These are phyloP conservation scores for Sporothrix globosa DNA, from an alignment of 2,329 filamentous ascomycete genomes.

Conservation along the genomic window DNA sequence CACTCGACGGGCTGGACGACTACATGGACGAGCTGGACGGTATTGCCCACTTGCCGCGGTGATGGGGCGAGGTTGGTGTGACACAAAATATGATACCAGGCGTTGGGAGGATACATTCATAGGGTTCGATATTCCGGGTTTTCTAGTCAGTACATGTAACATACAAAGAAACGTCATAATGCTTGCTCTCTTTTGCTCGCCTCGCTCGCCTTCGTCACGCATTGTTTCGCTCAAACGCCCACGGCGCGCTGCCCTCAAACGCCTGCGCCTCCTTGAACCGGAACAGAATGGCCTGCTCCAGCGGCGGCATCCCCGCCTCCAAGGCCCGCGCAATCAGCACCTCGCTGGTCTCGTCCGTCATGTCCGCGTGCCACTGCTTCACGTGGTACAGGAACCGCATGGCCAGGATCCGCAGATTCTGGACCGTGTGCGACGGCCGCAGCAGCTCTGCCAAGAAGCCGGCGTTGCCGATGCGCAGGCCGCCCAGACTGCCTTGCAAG, in stretches of 20 bases:
- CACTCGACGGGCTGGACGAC: constrained; percentile 50
- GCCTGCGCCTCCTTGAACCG: constrained; percentile 19
- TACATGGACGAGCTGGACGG: constrained; percentile 55
- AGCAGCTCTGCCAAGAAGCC: constrained; percentile 30
- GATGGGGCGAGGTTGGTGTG: no score
- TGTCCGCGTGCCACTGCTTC: not conserved
- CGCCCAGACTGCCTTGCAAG: not conserved
- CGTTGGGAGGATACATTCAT: no score
- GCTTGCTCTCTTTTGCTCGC: not conserved
- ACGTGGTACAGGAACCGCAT: constrained; percentile 18
- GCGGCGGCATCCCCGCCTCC: constrained; percentile 25
- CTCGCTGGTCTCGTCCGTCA: not conserved
- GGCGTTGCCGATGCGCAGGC: constrained; percentile 28
- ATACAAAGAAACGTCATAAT: not conserved
- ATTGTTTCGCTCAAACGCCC: no score
- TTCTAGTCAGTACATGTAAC: not conserved
- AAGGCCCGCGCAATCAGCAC: constrained; percentile 9
- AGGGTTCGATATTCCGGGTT: no score
- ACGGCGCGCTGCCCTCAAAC: not conserved
- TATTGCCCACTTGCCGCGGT: constrained; percentile 51
- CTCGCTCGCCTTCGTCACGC: not conserved
- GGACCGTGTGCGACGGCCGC: constrained; percentile 2
- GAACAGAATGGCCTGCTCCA: constrained; percentile 31
- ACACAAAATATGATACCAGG: constrained; percentile 7
- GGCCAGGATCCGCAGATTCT: constrained; percentile 26